Percentiles rank a stretch among this genome's conserved stretches.
phyloP scores from a whole-genome alignment of 2,329 filamentous ascomycete species.

The Penicillium polonicum region DNA sequence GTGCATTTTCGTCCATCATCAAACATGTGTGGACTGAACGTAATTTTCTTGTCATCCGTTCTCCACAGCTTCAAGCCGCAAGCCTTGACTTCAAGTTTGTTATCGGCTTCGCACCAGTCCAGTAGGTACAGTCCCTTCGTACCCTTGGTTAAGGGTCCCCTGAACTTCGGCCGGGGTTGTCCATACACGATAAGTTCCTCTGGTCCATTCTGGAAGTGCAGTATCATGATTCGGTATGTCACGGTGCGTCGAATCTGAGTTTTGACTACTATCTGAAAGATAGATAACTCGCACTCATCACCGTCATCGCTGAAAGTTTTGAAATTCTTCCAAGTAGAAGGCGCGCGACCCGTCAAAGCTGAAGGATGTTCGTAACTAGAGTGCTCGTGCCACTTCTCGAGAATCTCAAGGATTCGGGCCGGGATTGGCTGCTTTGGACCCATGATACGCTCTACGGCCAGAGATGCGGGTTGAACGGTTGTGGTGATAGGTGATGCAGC shows the following conservation, averaged over 20 bases:
- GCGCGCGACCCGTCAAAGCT: neutral
- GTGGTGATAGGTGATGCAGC: neutral
- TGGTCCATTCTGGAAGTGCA: neutral
- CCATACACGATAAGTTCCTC: neutral
- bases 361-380: neutral
- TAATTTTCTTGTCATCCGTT: neutral
- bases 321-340: neutral
- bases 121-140: neutral
- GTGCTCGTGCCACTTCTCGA: neutral
- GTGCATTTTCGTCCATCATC: neutral
- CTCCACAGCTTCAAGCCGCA: neutral
- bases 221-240: neutral
- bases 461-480: neutral
- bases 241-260: neutral
- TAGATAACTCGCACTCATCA: neutral
- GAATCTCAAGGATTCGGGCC: neutral
- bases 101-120: neutral
- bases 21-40: neutral
- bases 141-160: neutral
- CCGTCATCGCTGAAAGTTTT: neutral
- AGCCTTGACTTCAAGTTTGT: neutral
- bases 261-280: neutral
- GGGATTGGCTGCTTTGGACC: neutral
- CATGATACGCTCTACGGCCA: neutral
- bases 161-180: neutral